Base-by-base conservation (phyloP, 257 asterid genomes). In the Rauvolfia tetraphylla region DNA sequence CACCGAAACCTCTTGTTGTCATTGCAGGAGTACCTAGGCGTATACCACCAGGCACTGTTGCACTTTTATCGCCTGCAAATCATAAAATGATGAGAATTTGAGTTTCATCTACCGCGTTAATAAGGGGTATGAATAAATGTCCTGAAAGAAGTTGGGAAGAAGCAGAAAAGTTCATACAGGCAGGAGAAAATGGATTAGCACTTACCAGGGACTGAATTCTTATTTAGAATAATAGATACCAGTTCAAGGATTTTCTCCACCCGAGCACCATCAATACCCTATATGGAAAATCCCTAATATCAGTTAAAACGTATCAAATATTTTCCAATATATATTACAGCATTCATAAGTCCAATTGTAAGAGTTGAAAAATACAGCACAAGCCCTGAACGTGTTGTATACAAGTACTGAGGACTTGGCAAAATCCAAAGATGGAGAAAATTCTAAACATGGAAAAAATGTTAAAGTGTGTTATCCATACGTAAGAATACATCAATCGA, bases 211-310 rank as follows among this genome's bases (percentile, higher is more conserved):
- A 95, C 97, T 27, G 98, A 95, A 85, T 93, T 95, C 82, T 95
- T 95, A 74, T 93, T 95, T 75, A 95, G 93, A 39, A 97, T 95
- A 57, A 95, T 95, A 7, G 99, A 95, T 41, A 98, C 93, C 97
- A 93, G 88, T 79, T 93, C 98, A 5, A 95, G 97, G 76, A 95
- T 87, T 81, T 89, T 95, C 89, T 95, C 98, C 83, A 80, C 97
- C 72, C 98, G 85, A 68, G 99, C 99, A 78, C 99, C 99, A 72
- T 95, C 98, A 74, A 89, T 73, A 61, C 96, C 97, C 99, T 95
- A 69, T 44, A 80, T 61, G 68, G 33, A 77, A 34, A 76, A 67
- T n/a, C 9, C 44, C 3, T 36, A 62, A 8, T 13, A 5, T 76
- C n/a, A 33, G 27, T 66, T 29, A 48, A 34, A 13, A 49, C 17